Base-by-base conservation (phyloP, 2,329 filamentous ascomycete species). In the Hymenoscyphus infarciens region DNA sequence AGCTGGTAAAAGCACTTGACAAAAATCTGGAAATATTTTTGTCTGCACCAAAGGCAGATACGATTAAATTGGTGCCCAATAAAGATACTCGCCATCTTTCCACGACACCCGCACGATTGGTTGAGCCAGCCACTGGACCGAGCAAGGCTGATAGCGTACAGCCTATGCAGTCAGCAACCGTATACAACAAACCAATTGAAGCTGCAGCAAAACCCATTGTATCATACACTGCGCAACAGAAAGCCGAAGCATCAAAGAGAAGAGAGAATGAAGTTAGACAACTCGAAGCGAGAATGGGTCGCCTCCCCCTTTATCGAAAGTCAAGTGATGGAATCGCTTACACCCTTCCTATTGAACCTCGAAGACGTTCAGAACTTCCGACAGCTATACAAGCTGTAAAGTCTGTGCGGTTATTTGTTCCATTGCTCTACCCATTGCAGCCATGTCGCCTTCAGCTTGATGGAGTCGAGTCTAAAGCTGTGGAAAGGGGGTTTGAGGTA, bases 211-310 rank as follows among this genome's bases (percentile, higher is more conserved):
- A 67, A 42, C 64, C 66, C 15, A 56, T 65, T n/a, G 62, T 67
- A 10, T 61, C 35, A 2, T 87, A 83, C 70, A 83, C 85, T 0
- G 75, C 76, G 39, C 83, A 87, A 56, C 81, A 92, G 72, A 86
- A 84, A 62, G 77, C 78, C 3, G 79, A 82, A 63, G 90, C 90
- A 35, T 84, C 85, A 70, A 81, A 82, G 49, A 82, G 83, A 60
- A 80, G 90, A 64, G 83, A 86, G 22, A 78, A 82, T 56, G 89
- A 94, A 72, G 83, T 84, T 27, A 83, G 87, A 42, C 90, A 92
- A 71, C 81, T 95, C 0, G 89, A 93, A 76, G 83, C 90, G 31
- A 85, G 91, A 35, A 86, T 95, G 80, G 84, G 88, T 16, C 82
- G 88, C 67, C 73, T 89, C 57, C 81, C 85, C 1, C 75, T 85